Conservation (phyloP, 2,329 filamentous ascomycete species). For the Fusarium piperis region DNA sequence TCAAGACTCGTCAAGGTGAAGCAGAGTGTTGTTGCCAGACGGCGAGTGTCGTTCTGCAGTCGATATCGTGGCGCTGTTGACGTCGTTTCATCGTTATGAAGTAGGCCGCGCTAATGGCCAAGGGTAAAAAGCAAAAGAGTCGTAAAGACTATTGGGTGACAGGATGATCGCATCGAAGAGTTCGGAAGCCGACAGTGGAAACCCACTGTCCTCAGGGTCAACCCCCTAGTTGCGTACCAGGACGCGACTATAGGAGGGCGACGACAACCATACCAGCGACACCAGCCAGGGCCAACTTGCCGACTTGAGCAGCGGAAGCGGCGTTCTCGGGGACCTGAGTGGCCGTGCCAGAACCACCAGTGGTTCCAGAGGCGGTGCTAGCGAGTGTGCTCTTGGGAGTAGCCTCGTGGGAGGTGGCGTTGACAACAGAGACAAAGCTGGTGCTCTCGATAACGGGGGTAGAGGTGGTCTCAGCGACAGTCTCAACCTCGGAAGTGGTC, state of each 20-base stretch:
- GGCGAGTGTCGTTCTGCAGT: conserved; percentile 34
- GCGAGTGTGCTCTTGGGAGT: conserved; percentile 28
- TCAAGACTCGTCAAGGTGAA: conserved; percentile 38
- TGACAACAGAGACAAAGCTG: conserved; percentile 32
- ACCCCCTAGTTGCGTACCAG: neutral
- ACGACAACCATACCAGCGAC: conserved; percentile 60
- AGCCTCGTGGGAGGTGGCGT: conserved; percentile 43
- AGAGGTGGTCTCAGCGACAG: conserved; percentile 19
- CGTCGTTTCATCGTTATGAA: conserved; percentile 43
- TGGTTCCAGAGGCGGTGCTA: conserved; percentile 27
- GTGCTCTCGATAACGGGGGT: conserved; percentile 27
- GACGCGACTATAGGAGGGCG: conserved; percentile 58
- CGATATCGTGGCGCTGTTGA: conserved; percentile 38
- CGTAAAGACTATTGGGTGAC: conserved; percentile 36
- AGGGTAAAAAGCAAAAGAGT: conserved; percentile 26
- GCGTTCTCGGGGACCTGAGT: conserved; percentile 53
- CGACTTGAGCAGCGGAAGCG: conserved; percentile 55
- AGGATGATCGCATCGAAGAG: conserved; percentile 30
- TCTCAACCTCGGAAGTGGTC: conserved; percentile 43
- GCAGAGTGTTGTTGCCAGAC: conserved; percentile 25
- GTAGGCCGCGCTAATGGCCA: conserved; percentile 25
- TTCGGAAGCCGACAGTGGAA: conserved; percentile 25
- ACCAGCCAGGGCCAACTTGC: conserved; percentile 59
- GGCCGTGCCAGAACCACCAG: conserved; percentile 42
- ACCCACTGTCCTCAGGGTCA: conserved; percentile 4